A percentile compares a stretch with the other conserved stretches of the same genome.
These are phyloP conservation scores for Phytophthora fragariaefolia DNA, from an alignment of 352 stramenopile genomes.

Conservation along the genomic window DNA sequence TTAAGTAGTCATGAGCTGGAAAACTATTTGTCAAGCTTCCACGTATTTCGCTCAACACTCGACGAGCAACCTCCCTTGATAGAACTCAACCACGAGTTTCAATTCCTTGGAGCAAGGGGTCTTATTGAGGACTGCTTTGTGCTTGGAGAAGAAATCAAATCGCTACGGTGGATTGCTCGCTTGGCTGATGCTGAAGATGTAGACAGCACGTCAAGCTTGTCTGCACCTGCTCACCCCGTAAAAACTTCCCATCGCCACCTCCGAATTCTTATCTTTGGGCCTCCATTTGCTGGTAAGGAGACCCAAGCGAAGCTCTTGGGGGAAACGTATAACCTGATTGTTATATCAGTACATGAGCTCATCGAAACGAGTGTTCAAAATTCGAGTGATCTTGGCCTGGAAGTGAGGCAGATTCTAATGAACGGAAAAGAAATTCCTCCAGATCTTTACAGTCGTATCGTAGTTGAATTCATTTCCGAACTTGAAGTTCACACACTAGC, in stretches of 20 bases:
- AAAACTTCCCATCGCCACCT: slow-evolving; percentile 26
- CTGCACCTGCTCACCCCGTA: not conserved
- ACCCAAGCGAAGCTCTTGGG: slow-evolving; percentile 60
- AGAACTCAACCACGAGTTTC: slow-evolving; percentile 40
- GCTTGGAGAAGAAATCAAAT: slow-evolving; percentile 70
- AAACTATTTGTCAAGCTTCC: slow-evolving; percentile 55
- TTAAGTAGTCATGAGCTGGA: slow-evolving; percentile 49
- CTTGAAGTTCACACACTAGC: slow-evolving; percentile 18
- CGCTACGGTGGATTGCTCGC: slow-evolving; percentile 60
- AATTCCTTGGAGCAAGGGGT: slow-evolving; percentile 53
- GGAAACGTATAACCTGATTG: slow-evolving; percentile 52
- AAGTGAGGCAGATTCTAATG: slow-evolving; percentile 35
- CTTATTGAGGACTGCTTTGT: slow-evolving; percentile 55
- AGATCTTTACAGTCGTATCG: slow-evolving; percentile 60
- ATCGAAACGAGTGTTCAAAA: slow-evolving; percentile 43
- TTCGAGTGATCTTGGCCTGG: slow-evolving; percentile 36
- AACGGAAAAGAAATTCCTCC: slow-evolving; percentile 53
- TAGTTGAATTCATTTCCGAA: slow-evolving; percentile 45
- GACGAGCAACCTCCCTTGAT: slow-evolving; percentile 24
- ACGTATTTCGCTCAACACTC: slow-evolving; percentile 16
- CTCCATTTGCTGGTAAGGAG: slow-evolving; percentile 67
- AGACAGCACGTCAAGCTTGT: not conserved
- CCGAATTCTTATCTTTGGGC: slow-evolving; percentile 64
- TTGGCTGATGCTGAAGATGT: slow-evolving; percentile 6
- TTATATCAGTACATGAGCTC: slow-evolving; percentile 60